Evolutionary conservation across 192 early-diverging fungal genomes (phyloP).

Genomic region (Backusella australiensis): DNA sequence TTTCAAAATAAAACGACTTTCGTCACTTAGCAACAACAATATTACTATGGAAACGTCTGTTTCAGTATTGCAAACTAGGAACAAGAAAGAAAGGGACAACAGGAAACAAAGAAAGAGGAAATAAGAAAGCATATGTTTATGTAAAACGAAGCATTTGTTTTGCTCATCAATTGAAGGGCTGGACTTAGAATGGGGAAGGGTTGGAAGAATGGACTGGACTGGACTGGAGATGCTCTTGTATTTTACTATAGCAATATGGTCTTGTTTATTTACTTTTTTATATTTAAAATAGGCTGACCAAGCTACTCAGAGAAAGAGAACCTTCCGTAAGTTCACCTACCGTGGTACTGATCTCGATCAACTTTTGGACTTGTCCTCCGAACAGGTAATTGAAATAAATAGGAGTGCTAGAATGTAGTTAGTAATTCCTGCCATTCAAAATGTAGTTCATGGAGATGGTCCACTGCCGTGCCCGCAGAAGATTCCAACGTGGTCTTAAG

Average conservation of each 20-base stretch:
- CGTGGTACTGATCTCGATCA: conserved; percentile 96
- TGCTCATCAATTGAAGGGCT: not conserved
- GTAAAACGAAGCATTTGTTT: not conserved
- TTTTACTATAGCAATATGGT: not conserved
- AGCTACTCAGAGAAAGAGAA: conserved; percentile 75
- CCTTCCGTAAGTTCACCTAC: conserved; percentile 98
- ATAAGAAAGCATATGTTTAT: not conserved
- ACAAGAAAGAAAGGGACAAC: not conserved
- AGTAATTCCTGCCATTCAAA: not conserved
- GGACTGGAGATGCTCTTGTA: not conserved
- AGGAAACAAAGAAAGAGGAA: not conserved
- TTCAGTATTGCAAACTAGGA: not conserved
- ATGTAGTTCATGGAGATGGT: conserved; percentile 87
- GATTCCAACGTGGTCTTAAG: conserved; percentile 98
- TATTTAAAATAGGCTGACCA: conserved; percentile 21
- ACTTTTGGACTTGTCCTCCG: conserved; percentile 89
- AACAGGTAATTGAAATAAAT: conserved; percentile 52
- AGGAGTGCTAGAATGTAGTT: not conserved
- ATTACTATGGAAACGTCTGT: not conserved
- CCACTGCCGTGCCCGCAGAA: conserved; percentile 92
- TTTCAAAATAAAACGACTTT: not conserved
- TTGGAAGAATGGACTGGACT: not conserved
- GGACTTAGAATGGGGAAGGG: not conserved
- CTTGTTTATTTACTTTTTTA: not conserved
- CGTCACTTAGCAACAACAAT: not conserved